phyloP scores from a whole-genome alignment of 106 monocot species.

The Allium fistulosum region DNA sequence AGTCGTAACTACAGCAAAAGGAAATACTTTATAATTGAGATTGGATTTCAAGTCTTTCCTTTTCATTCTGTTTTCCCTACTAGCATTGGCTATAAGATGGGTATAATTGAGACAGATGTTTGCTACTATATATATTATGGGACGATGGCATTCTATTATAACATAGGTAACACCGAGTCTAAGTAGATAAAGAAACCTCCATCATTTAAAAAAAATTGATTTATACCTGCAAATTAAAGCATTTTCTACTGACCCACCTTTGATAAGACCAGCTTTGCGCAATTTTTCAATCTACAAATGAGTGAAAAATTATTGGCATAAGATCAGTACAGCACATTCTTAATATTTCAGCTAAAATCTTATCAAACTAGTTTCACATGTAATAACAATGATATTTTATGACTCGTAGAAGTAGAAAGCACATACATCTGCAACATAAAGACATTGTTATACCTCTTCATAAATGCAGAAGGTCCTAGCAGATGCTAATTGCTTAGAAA shows the following conservation, averaged over 20 bases:
- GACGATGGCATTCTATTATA: too few species aligned
- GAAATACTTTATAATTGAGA: too few species aligned
- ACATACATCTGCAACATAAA: neutral
- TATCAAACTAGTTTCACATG: neutral
- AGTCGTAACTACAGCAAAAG: neutral
- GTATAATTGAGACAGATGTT: too few species aligned
- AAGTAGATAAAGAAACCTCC: neutral
- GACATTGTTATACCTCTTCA: slow-evolving; percentile 60
- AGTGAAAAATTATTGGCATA: neutral
- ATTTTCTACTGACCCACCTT: slow-evolving; percentile 76
- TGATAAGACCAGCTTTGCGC: slow-evolving; percentile 31
- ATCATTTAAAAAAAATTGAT: neutral
- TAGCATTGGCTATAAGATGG: too few species aligned
- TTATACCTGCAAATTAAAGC: slow-evolving; percentile 86
- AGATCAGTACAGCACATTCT: too few species aligned
- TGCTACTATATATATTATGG: too few species aligned
- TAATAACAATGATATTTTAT: neutral
- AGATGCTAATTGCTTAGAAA: slow-evolving; percentile 61
- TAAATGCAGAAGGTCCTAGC: slow-evolving; percentile 94
- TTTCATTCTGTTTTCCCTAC: too few species aligned
- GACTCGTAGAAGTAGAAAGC: neutral
- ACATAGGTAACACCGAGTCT: neutral
- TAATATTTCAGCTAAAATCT: too few species aligned
- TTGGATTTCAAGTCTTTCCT: too few species aligned
- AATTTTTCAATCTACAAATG: slow-evolving; percentile 52